Evolutionary conservation across 306 rosid species (phyloP).

Genomic region (Acacia confusa): DNA sequence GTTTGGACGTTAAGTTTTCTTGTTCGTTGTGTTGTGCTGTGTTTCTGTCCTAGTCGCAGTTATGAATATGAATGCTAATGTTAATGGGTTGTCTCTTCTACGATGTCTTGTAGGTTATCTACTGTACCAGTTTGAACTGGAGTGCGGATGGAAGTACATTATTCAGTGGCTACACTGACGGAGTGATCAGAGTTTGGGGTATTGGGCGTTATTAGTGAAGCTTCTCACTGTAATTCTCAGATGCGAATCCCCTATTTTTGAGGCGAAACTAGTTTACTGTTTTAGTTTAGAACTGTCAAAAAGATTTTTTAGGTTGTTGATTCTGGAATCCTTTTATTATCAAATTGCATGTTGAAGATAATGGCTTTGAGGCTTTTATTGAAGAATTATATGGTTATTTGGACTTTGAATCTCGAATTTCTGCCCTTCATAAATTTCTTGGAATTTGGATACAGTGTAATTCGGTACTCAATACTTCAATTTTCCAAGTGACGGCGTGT

Average conservation of each 20-base stretch:
- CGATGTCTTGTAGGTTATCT: slow-evolving; percentile 55
- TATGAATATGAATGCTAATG: background rate
- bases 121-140: slow-evolving; percentile 92
- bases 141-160: slow-evolving; percentile 95
- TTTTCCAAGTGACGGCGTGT: background rate
- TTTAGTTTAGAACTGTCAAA: slow-evolving; percentile 38
- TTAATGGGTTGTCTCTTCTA: background rate
- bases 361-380: slow-evolving; percentile 55
- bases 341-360: slow-evolving; percentile 36
- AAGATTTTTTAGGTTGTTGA: slow-evolving; percentile 39
- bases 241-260: slow-evolving; percentile 31
- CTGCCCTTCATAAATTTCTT: background rate
- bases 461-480: background rate
- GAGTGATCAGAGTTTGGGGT: slow-evolving; percentile 93
- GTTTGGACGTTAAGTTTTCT: background rate
- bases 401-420: background rate
- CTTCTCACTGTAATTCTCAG: slow-evolving; percentile 10
- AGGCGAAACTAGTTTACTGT: slow-evolving; percentile 41
- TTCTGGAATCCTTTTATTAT: slow-evolving; percentile 30
- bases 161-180: slow-evolving; percentile 95
- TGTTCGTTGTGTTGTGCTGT: background rate
- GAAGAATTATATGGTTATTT: slow-evolving; percentile 25
- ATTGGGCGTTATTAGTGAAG: slow-evolving; percentile 66
- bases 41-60: background rate
- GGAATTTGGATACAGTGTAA: background rate